phyloP scores from a whole-genome alignment of 352 stramenopile species.

The Thalassiosira livingstoniorum region DNA sequence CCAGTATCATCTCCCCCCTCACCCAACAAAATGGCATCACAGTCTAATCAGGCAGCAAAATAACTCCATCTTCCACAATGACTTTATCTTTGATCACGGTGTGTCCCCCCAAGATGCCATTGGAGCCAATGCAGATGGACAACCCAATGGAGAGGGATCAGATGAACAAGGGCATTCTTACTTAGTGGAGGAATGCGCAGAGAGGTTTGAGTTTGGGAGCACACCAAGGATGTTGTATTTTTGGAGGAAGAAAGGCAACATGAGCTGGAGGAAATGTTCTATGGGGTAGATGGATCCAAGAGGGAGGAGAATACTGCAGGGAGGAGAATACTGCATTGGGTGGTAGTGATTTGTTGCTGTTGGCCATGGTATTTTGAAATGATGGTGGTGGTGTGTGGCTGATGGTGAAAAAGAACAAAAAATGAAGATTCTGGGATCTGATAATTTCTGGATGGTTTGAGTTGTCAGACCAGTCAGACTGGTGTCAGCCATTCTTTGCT shows the following conservation, averaged over 20 bases:
- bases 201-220: constrained; percentile 21
- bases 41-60: constrained; percentile 71
- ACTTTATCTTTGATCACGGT: constrained; percentile 57
- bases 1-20: constrained; percentile 47
- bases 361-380: too few relatives aligned
- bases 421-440: too few relatives aligned
- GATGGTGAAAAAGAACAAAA: too few relatives aligned
- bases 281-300: too few relatives aligned
- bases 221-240: too few relatives aligned
- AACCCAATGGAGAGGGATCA: constrained; percentile 71
- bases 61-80: constrained; percentile 75
- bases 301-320: too few relatives aligned
- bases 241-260: constrained; percentile 98
- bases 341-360: too few relatives aligned
- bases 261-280: constrained; percentile 95
- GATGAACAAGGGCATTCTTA: constrained; percentile 63
- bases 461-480: too few relatives aligned
- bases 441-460: too few relatives aligned
- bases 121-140: constrained; percentile 68
- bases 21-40: constrained; percentile 75
- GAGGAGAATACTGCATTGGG: too few relatives aligned
- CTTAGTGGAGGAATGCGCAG: constrained; percentile 54
- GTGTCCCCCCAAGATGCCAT: constrained; percentile 60
- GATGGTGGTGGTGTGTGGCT: too few relatives aligned
- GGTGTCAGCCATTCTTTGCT: too few relatives aligned